These are phyloP conservation scores for Malbranchea cinnamomea DNA, from an alignment of 2,329 filamentous ascomycete species.

Conservation along the genomic window DNA sequence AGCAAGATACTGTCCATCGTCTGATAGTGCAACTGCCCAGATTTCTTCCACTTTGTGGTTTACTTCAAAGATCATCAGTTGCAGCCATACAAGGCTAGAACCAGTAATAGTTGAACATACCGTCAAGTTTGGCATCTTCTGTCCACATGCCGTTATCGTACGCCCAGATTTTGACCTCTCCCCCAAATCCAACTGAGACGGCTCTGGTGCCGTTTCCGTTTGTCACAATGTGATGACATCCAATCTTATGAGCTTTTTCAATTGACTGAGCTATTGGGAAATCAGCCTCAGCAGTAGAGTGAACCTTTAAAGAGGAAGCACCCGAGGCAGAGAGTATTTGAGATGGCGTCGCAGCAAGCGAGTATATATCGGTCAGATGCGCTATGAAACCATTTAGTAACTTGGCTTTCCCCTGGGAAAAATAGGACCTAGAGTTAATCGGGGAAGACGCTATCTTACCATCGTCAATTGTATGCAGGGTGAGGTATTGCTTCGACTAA, in stretches of 20 bases:
- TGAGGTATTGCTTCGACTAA: slow-evolving; percentile 97
- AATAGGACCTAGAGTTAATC: slow-evolving; percentile 3
- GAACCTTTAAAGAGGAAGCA: slow-evolving; percentile 64
- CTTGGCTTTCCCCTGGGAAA: slow-evolving; percentile 6
- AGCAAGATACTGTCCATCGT: slow-evolving; percentile 72
- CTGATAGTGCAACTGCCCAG: slow-evolving; percentile 79
- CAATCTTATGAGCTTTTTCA: slow-evolving; percentile 65
- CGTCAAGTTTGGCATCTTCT: slow-evolving; percentile 32
- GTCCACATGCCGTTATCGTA: slow-evolving; percentile 41
- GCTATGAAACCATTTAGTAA: slow-evolving; percentile 36
- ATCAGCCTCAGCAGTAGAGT: slow-evolving; percentile 55
- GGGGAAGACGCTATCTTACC: slow-evolving; percentile 42
- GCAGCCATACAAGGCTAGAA: background rate
- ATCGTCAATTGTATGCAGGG: slow-evolving; percentile 77
- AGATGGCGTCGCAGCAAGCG: slow-evolving; percentile 58
- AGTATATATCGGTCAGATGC: slow-evolving; percentile 73
- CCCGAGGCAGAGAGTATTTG: slow-evolving; percentile 74
- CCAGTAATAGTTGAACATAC: slow-evolving; percentile 17
- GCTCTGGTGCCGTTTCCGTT: slow-evolving; percentile 54
- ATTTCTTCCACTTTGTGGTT: slow-evolving; percentile 52
- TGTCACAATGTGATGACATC: slow-evolving; percentile 78
- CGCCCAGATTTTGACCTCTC: slow-evolving; percentile 74
- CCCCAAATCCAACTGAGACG: slow-evolving; percentile 76
- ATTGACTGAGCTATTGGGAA: slow-evolving; percentile 72
- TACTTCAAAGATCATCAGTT: slow-evolving; percentile 18